Base-by-base conservation (phyloP, 306 rosid species). In the Sesbania bispinosa region DNA sequence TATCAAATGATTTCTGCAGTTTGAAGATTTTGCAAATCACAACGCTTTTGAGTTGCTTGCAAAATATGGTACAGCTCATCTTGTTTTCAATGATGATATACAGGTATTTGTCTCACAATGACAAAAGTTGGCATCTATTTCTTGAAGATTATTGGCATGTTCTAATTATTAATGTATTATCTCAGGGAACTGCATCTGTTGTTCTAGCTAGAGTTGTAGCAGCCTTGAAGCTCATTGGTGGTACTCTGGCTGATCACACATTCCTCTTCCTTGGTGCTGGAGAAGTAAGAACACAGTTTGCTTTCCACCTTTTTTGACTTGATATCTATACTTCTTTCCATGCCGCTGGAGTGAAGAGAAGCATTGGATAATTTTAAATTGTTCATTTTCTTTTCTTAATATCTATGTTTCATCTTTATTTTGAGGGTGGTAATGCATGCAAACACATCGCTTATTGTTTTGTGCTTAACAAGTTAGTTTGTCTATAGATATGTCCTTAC, bases 1-100 rank as follows among this genome's bases (percentile, higher is more conserved):
- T 70, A 78, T 68, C 60, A 41, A 68, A 62, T 81, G 47, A 55
- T 39, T 75, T 75, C 45, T 82, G 50, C 87, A 95, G 99, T 95
- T 89, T 64, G 99, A 95, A 79, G 99, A 95, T 82, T 95, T 95
- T 69, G 99, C 99, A n/a, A 95, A 91, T 79, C 97, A 91, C 96
- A 95, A 95, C 62, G 99, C 99, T 54, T 95, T 95, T 41, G 97
- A 91, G 73, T 82, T 95, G 78, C 97, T 95, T 11, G 86, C 89
- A 50, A 91, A 86, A 78, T 95, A 89, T 69, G 83, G 96, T 24
- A 81, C 87, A 26, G 83, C 90, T 43, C 92, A 95, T 85, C 96
- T 91, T 0, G 97, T 95, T 74, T 91, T 95, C 92, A 95, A 95
- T 46, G 99, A 95, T 7, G 97, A 95, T 76, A 95, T 95, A 66